Evolutionary conservation across 2,329 filamentous ascomycete genomes (phyloP), one percentile per base, ranked within the genome.

Genomic region (Elsinoe ampelina): DNA sequence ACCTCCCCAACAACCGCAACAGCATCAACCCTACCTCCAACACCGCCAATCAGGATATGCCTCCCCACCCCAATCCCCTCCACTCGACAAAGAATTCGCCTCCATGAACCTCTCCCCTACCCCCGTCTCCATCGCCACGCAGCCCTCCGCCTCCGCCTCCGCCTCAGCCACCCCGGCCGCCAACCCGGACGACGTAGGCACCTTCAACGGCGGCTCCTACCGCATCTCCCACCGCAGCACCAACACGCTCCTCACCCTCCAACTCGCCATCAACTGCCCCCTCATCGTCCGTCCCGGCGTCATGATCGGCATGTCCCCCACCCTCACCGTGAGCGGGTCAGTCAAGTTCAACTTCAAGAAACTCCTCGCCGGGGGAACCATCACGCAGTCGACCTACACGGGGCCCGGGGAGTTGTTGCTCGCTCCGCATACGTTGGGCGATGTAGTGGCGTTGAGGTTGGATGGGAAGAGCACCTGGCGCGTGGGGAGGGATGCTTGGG

Each of bases 261-360:
- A 96, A 70, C 74, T 97, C 45, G 92, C 92, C 11, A 86, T 93
- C 69, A 90, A 90, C 2, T 95, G 89, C 65, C 92, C 92, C 0
- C 71, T 97, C 54, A 78, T 77, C 19, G 89, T 83, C 2, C 93
- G 89, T 68, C 90, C 93, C 15, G 89, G 91, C 12, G 81, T 84
- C 57, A 93, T 98, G 90, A 89, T 98, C 64, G 88, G 89, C 67
- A 98, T 97, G 93, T 90, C 88, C 2, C 86, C 89, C 1, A 87
- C 86, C 7, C 80, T 98, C 55, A 91, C 86, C 0, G 81, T 97
- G 47, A 87, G 86, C 71, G 93, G 93, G 57, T 78, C 78, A 41
- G 71, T 95, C 62, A 93, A 92, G 61, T 95, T 98, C 71, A 86
- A 83, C 58, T 77, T 95, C 73, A 96, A 95, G 74, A 97, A 96